phyloP scores from a whole-genome alignment of 176 grass and related monocot species.

The Puya raimondii region DNA sequence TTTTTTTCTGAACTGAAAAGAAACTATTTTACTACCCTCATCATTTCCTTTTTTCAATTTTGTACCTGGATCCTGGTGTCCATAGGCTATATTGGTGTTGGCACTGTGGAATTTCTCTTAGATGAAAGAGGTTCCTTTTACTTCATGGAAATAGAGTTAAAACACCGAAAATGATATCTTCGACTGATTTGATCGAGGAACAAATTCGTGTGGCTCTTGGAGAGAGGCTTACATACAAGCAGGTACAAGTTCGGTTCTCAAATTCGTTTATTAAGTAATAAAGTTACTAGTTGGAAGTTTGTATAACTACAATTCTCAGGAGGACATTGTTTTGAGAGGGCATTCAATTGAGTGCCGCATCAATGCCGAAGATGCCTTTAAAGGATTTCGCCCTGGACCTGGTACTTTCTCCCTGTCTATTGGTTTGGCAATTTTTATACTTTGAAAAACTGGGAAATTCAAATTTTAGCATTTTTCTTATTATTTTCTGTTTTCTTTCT shows the following conservation, averaged over 20 bases:
- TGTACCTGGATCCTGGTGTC: too few relatives aligned
- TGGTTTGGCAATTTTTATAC: background rate
- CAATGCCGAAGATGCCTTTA: conserved; percentile 51
- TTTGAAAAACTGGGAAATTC: background rate
- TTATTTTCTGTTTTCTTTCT: background rate
- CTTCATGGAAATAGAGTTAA: conserved; percentile 57
- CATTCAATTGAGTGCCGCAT: conserved; percentile 57
- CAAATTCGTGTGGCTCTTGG: conserved; percentile 44
- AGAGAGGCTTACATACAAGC: conserved; percentile 38
- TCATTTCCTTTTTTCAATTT: too few relatives aligned
- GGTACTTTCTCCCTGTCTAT: conserved; percentile 12
- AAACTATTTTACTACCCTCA: too few relatives aligned
- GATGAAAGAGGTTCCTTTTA: conserved; percentile 48
- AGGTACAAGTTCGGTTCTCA: conserved; percentile 17
- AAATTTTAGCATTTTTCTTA: background rate
- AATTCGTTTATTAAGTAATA: too few relatives aligned
- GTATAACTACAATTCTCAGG: conserved; percentile 13
- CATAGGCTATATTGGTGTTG: conserved; percentile 49
- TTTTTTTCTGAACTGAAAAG: too few relatives aligned
- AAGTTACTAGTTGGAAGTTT: background rate
- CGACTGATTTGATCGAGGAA: conserved; percentile 44
- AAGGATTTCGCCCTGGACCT: conserved; percentile 48
- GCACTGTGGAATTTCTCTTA: conserved; percentile 47
- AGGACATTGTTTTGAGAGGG: conserved; percentile 45
- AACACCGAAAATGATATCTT: conserved; percentile 55